Evolutionary conservation across 1,284 basidiomycete genomes (phyloP).

Genomic region (Cutaneotrichosporon dermatis): DNA sequence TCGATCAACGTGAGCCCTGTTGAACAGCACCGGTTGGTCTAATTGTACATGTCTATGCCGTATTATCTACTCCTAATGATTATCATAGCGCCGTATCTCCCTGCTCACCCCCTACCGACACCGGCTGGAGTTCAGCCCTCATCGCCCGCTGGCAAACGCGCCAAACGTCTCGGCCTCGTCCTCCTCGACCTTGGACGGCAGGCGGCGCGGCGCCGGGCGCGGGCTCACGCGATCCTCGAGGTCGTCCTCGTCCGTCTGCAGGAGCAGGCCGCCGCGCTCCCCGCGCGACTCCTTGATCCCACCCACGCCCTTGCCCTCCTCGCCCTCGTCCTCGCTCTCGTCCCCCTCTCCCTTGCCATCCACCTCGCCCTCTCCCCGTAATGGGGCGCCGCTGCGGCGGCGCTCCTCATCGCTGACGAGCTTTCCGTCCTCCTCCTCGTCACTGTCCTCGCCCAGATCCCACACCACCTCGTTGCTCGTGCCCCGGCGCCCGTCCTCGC

Average conservation of each 20-base stretch:
- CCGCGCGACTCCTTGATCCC: slow-evolving; percentile 18
- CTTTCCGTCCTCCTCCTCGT: slow-evolving; percentile 11
- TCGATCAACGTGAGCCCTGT: too few species aligned
- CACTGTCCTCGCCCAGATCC: slow-evolving; percentile 14
- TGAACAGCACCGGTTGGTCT: too few species aligned
- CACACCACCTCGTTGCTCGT: slow-evolving; percentile 12
- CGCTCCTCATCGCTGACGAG: slow-evolving; percentile 31
- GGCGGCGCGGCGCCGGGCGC: not conserved
- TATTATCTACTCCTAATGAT: too few species aligned
- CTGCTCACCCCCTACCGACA: too few species aligned
- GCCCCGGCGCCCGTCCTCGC: not conserved
- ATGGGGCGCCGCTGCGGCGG: slow-evolving; percentile 1
- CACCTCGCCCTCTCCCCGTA: too few species aligned
- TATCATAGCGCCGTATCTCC: not conserved
- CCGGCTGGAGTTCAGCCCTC: not conserved
- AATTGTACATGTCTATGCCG: too few species aligned
- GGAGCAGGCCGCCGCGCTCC: slow-evolving; percentile 21
- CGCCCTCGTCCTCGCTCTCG: slow-evolving; percentile 23
- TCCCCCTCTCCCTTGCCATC: slow-evolving; percentile 26
- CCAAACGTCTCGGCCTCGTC: slow-evolving; percentile 28
- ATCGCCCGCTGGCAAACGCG: slow-evolving; percentile 20
- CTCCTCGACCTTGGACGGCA: slow-evolving; percentile 7
- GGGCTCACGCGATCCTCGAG: not conserved
- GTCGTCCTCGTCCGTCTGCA: slow-evolving; percentile 10
- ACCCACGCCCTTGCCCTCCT: slow-evolving; percentile 28